Evolutionary conservation across 2,329 filamentous ascomycete species (phyloP), one percentile per base, ranked within the genome.

Genomic region (Aureobasidium sp.): DNA sequence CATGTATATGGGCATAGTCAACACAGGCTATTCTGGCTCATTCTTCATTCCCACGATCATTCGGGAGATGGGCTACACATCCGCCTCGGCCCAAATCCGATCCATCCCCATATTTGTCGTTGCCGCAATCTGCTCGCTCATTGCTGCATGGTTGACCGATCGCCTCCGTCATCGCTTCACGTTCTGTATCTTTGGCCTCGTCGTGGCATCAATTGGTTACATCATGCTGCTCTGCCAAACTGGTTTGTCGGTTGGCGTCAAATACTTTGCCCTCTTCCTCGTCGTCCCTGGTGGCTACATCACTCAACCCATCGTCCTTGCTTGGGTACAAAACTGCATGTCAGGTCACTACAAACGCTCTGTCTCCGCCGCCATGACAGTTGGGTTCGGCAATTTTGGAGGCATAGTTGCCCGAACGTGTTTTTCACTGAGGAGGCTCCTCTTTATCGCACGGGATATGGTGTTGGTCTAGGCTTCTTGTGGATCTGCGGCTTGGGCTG

Each of bases 241-340:
- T 1, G 71, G 73, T 13, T 29, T 64, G 3, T 34, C 61, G 6
- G 76, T 81, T 14, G 77, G 76, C 4, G 78, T 77, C 1, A 77
- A 78, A 54, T 85, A 85, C 70, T 79, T 81, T 51, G 81, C 81
- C 8, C 71, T 83, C 49, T 84, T 81, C 68, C 75, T 83, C 42
- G 72, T 85, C 66, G 79, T 81, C 1, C 73, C 74, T 5, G 82
- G 83, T 14, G 78, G 78, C 3, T 84, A 80, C 67, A 79, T 81
- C 54, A 77, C 79, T 4, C 80, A 82, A 63, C 82, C 83, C 2
- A 77, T 85, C 41, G 75, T 76, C 1, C 71, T 85, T 32, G 79
- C 76, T 6, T 86, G 83, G 82, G 72, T 85, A 25, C 77, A 76
- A 61, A 84, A 85, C 67, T 81, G 82, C 64, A 76, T 84, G 66